A percentile compares a stretch with the other conserved stretches of the same genome.
phyloP scores from a whole-genome alignment of 176 grass and related monocot species.

The Cocos nucifera region DNA sequence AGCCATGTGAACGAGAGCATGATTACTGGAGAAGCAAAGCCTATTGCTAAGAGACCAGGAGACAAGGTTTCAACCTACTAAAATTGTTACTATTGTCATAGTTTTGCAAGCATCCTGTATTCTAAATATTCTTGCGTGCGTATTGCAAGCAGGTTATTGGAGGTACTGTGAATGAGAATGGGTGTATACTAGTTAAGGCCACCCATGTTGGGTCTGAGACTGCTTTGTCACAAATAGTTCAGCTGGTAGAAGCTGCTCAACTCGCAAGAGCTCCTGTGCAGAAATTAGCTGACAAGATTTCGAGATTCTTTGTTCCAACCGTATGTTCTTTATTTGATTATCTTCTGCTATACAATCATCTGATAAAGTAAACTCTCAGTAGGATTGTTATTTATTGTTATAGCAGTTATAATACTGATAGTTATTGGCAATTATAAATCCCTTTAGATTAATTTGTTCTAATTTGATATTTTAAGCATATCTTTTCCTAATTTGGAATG shows the following conservation, averaged over 20 bases:
- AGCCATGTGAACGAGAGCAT: constrained; percentile 99
- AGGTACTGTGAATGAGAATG: constrained; percentile 95
- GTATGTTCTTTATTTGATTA: constrained; percentile 35
- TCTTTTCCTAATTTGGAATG: no score
- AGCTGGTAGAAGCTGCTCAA: constrained; percentile 96
- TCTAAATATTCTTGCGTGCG: constrained; percentile 2
- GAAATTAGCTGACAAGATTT: constrained; percentile 86
- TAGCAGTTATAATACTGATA: no score
- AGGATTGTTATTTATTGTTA: no score
- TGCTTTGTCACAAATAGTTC: constrained; percentile 93
- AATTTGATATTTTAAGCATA: no score
- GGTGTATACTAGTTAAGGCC: constrained; percentile 84
- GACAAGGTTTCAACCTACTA: constrained; percentile 53
- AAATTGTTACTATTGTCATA: constrained; percentile 7
- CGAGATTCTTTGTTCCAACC: constrained; percentile 84
- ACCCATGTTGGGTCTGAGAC: constrained; percentile 96
- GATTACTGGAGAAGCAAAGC: constrained; percentile 94
- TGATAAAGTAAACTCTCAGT: no score
- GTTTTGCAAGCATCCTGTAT: neutral
- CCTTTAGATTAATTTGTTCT: no score
- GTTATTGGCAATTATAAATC: no score
- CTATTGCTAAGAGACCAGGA: constrained; percentile 84
- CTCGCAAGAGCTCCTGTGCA: constrained; percentile 93
- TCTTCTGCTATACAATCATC: no score
- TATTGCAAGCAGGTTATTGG: constrained; percentile 67